Evolutionary conservation across 208 protist genomes (phyloP), one percentile per base, ranked within the genome.

Genomic region (Herpetomonas tarakana): DNA sequence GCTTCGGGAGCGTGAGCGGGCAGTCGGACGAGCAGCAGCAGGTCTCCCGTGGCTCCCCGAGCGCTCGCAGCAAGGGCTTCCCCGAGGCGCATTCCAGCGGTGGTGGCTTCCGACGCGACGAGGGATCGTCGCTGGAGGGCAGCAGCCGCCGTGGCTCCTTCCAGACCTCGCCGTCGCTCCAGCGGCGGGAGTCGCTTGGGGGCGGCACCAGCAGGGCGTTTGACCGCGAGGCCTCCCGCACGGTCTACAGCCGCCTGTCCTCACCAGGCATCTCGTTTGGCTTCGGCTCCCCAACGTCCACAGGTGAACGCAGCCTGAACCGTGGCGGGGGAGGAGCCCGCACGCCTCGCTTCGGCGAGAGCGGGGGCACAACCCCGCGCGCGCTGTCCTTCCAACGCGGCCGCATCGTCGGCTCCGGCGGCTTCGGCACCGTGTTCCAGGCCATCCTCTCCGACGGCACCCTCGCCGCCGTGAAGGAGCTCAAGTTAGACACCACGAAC

Each of bases 351-450:
- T 62, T 62, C 14, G 47, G 55, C 31, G 66, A 71, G 6, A 53
- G 45, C 35, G 63, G 62, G 2, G 55, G 30, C 35, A 31, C 47
- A 25, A 66, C 62, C 0, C 67, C 69, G 7, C 67, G 79, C 26
- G 29, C 65, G 22, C 65, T 88, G 21, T 64, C 71, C 27, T 89
- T 92, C 57, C 73, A 92, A 65, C 65, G 57, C 2, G 76, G 78
- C n/a, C 66, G 74, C 61, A 58, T 67, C 30, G 63, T 92, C 27
- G 86, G 86, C 57, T 78, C 74, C 25, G 86, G 86, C 26, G 86
- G 79, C 47, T 92, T 86, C 60, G 86, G 86, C 57, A 81, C 67
- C 21, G 86, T 92, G 18, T 92, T 79, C 65, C 81, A 88, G 68
- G 86, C 72, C 2, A 75, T 89, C 12, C 68, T 90, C 2, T 68